Percentiles rank a stretch among this genome's conserved stretches.
These are phyloP conservation scores for Ceratocystis eucalypticola DNA, from an alignment of 2,329 filamentous ascomycete species.

Conservation along the genomic window DNA sequence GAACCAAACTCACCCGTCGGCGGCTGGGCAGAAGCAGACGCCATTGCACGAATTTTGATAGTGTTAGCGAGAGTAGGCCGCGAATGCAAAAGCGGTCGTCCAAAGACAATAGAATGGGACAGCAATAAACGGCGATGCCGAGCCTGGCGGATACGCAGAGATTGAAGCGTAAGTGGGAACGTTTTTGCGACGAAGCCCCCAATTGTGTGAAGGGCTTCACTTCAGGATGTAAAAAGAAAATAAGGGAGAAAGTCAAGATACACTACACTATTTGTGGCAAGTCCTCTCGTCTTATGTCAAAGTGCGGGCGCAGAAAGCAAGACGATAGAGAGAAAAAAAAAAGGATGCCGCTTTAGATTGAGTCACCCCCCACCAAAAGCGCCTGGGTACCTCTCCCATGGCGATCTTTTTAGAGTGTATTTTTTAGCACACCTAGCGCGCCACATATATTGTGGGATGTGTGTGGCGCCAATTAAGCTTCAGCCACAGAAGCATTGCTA, in stretches of 20 bases:
- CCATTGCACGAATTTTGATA: constrained; percentile 14
- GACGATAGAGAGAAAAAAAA: neutral
- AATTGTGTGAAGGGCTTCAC: constrained; percentile 15
- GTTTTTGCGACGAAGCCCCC: constrained; percentile 18
- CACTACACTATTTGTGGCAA: neutral
- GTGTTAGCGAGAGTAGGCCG: neutral
- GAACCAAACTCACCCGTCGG: constrained; percentile 11
- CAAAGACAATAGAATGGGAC: constrained; percentile 6
- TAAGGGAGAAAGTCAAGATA: neutral
- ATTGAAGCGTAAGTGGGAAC: constrained; percentile 18
- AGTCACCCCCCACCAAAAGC: constrained; percentile 8
- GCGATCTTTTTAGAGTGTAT: constrained; percentile 3
- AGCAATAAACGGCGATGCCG: constrained; percentile 11
- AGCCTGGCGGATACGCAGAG: constrained; percentile 16
- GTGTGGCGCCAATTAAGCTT: neutral
- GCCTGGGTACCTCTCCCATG: neutral
- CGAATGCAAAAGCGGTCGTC: neutral
- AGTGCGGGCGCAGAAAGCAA: neutral
- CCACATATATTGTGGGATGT: neutral
- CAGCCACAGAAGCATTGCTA: neutral
- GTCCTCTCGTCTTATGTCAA: neutral
- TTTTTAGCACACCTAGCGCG: neutral
- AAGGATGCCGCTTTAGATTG: constrained; percentile 2
- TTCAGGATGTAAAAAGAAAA: neutral
- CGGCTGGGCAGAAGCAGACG: constrained; percentile 16